Evolutionary conservation across 371 early-diverging fungal genomes (phyloP), one percentile per base, ranked within the genome.

Genomic region (Cokeromyces recurvatus): DNA sequence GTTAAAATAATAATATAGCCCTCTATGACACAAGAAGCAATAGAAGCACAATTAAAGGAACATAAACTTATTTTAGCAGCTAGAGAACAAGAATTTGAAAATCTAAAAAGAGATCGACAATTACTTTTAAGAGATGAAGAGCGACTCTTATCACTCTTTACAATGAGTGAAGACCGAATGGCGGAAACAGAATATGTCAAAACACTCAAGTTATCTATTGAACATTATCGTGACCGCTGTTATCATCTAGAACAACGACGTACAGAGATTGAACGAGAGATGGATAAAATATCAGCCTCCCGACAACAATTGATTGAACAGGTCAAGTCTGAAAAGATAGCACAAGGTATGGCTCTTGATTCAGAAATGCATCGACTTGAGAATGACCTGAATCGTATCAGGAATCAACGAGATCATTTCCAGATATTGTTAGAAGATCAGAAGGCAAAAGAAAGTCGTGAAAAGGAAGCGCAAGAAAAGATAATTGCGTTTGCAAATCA

Each of bases 351-450:
- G 46, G 64, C 66, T 0, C 54, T 89, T 32, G 87, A 87, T 42
- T 64, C 68, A 4, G 85, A 90, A 53, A 62, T 91, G 44, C 72
- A 79, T 32, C 77, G 78, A 38, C 48, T 90, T 17, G 89, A 94
- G 36, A 62, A 57, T 14, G 94, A 95, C 27, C 63, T 91, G 35
- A 75, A 80, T 6, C 77, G 92, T 19, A 66, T 93, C 40, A 84
- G 94, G 34, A 79, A 79, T 34, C 79, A 85, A 44, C 82, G 96
- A 32, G 93, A 95, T 65, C 69, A 72, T 31, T 74, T 91, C 19
- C 89, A 89, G 55, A 76, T 78, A 8, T 64, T 69, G 29, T 69
- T 87, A 6, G 91, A 91, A 34, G 78, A 84, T 29, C 74, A 81
- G 32, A 81, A 76, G 25, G 74, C 85, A 15, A 85, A 83, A 47